Evolutionary conservation across 805 yeast genomes (phyloP), one percentile per base, ranked within the genome.

Genomic region (Candida nitratophila): DNA sequence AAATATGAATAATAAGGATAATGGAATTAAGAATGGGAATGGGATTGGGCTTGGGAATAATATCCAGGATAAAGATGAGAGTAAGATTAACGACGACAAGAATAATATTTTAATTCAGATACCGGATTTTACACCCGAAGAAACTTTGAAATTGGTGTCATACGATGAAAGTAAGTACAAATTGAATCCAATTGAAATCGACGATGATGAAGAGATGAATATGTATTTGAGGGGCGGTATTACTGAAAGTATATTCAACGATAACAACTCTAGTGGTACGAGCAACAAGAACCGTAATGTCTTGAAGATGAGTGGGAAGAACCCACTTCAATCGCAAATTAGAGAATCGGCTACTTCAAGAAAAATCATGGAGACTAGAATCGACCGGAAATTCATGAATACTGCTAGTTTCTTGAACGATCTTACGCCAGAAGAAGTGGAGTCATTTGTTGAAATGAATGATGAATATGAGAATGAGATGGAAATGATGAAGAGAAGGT

Each of bases 391-490:
- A 2, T 62, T 62, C 40, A 62, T 55, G 45, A 54, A 56, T 19
- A 54, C 57, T 14, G 41, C 53, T 12, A 54, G 49, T 14, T 62
- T 61, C 43, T 40, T 62, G 35, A 52, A 49, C 26, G 56, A 55
- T 14, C 37, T 64, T 38, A 58, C 52, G 17, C 26, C 53, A 12
- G 58, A 60, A 41, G 67, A 64, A 42, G 36, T 64, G 15, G 66
- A 61, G 26, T 50, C 50, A 40, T 60, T 64, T 61, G 61, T 56
- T 41, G 42, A 53, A 24, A 49, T 62, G 57, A 60, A 58, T 42
- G 64, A 59, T 32, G 65, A 62, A 41, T 62, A 54, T 42, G 63
- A 63, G 17, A 45, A 47, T 22, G 65, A 56, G 31, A 50, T 63
- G 52, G 50, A 48, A 14, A 33, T 44, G 3, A 39, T 47, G 30